Conservation (phyloP, 1,284 basidiomycete genomes). For the Hymenochaete sp. region DNA sequence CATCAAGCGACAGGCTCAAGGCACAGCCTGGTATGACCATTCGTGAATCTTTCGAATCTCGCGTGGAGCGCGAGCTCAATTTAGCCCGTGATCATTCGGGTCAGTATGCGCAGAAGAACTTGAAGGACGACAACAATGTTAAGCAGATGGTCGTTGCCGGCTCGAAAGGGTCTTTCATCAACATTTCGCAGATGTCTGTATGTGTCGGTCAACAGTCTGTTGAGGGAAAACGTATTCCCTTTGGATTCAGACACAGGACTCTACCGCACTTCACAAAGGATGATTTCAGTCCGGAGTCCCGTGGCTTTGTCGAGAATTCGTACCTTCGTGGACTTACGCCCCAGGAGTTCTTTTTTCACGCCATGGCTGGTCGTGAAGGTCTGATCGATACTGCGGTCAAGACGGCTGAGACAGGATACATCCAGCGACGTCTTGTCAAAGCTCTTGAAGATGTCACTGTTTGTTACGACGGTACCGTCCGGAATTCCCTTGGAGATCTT, state of each 20-base stretch:
- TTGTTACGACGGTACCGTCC: conserved; percentile 95
- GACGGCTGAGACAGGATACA: conserved; percentile 99
- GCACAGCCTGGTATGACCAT: conserved; percentile 97
- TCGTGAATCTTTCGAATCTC: conserved; percentile 95
- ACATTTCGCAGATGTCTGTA: conserved; percentile 99
- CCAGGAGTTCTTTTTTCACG: conserved; percentile 99
- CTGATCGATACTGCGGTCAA: conserved; percentile 99
- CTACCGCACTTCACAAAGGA: conserved; percentile 98
- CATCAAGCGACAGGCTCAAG: conserved; percentile 78
- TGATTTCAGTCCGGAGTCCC: conserved; percentile 97
- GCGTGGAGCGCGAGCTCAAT: conserved; percentile 88
- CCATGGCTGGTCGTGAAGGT: conserved; percentile 99
- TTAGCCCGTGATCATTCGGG: conserved; percentile 93
- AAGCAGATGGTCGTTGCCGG: conserved; percentile 99
- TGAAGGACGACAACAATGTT: conserved; percentile 99
- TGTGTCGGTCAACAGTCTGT: conserved; percentile 99
- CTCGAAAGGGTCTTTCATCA: conserved; percentile 98
- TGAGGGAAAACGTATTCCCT: conserved; percentile 96
- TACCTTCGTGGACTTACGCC: conserved; percentile 95
- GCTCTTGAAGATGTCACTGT: conserved; percentile 97
- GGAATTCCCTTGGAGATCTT: conserved; percentile 92
- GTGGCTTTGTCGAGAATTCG: conserved; percentile 99
- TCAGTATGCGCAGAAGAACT: conserved; percentile 88
- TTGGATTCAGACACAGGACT: conserved; percentile 95
- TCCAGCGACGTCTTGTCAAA: conserved; percentile 96